Percentiles rank a stretch among this genome's conserved stretches.
These are phyloP conservation scores for Sanghuangporus baumii DNA, from an alignment of 1,284 basidiomycete genomes.

Conservation along the genomic window DNA sequence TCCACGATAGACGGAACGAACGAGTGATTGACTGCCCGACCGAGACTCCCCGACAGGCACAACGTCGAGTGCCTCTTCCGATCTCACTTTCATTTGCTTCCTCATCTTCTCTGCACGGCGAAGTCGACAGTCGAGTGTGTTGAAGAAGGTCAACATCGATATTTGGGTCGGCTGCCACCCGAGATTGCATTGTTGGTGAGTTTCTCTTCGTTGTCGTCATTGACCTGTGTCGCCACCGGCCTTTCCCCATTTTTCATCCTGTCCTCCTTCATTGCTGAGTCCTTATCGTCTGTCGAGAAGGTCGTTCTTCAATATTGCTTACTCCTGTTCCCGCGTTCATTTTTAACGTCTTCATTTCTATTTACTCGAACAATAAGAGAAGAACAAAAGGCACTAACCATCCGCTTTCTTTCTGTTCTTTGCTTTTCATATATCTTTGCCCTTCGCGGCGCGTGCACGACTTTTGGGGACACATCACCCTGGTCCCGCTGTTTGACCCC, in stretches of 20 bases:
- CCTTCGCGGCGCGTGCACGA: background rate
- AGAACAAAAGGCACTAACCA: background rate
- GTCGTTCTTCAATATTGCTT: background rate
- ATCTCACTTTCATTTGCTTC: background rate
- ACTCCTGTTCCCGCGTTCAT: background rate
- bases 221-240: background rate
- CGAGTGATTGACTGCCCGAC: too few species aligned
- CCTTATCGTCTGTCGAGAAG: background rate
- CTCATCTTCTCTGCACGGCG: background rate
- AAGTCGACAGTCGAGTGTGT: background rate
- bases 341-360: background rate
- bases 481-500: background rate
- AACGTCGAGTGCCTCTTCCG: too few species aligned
- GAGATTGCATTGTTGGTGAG: background rate
- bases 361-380: background rate
- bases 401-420: background rate
- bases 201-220: background rate
- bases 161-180: constrained; percentile 2
- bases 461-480: background rate
- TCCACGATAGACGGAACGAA: too few species aligned
- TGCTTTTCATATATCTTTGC: too few species aligned
- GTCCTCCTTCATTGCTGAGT: background rate
- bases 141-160: background rate
- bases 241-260: background rate
- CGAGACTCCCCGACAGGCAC: too few species aligned